Conservation (phyloP, 257 asterid genomes). For the Lavandula angustifolia region DNA sequence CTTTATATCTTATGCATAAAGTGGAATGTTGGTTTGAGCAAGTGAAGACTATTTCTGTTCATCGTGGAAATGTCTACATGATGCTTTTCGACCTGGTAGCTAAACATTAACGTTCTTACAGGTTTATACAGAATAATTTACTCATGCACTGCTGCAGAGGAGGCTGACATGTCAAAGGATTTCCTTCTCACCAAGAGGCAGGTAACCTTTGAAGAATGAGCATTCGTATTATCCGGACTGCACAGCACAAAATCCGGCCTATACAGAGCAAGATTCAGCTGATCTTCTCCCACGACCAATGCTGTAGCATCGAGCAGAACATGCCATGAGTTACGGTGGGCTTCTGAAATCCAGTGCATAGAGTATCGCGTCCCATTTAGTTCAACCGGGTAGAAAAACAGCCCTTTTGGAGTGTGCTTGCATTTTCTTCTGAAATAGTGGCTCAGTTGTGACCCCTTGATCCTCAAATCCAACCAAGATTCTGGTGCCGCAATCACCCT, state of each 20-base stretch:
- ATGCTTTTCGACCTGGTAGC: background rate
- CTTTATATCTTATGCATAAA: background rate
- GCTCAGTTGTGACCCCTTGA: conserved; percentile 83
- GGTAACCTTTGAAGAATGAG: conserved; percentile 65
- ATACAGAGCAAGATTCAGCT: conserved; percentile 62
- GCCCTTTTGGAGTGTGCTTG: conserved; percentile 70
- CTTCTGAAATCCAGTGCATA: conserved; percentile 91
- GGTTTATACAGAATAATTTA: conserved; percentile 19
- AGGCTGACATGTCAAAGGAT: conserved; percentile 59
- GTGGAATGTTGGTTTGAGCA: conserved; percentile 20
- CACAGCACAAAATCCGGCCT: conserved; percentile 78
- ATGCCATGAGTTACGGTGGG: conserved; percentile 80
- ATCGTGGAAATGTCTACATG: background rate
- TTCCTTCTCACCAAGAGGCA: conserved; percentile 73
- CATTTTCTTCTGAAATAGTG: conserved; percentile 80
- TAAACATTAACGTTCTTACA: conserved; percentile 25
- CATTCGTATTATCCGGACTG: conserved; percentile 52
- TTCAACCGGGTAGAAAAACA: conserved; percentile 65
- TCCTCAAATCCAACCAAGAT: conserved; percentile 80
- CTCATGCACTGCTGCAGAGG: conserved; percentile 37
- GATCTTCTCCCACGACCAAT: conserved; percentile 57
- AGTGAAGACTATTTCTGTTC: conserved; percentile 9
- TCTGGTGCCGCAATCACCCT: conserved; percentile 73
- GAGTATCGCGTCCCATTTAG: conserved; percentile 59
- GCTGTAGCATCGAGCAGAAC: conserved; percentile 73